Evolutionary conservation across 1,139 yeast species (phyloP).

Genomic region (Candida sp.): DNA sequence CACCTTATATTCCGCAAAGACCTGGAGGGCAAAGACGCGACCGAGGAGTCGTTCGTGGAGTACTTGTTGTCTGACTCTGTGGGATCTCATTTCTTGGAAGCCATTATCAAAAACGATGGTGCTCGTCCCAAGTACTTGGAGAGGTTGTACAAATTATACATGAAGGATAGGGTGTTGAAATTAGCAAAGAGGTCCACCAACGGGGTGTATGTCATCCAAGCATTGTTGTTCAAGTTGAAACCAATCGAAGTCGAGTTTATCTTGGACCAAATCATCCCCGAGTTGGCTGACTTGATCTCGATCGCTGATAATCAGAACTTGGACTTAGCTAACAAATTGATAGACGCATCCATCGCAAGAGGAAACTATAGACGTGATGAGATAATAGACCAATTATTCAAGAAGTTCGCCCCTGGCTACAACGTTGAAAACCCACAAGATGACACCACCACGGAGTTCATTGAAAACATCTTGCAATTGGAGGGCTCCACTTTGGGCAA

Average conservation of each 20-base stretch:
- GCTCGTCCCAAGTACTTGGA: slow-evolving; percentile 73
- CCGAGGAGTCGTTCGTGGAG: slow-evolving; percentile 85
- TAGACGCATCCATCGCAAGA: slow-evolving; percentile 68
- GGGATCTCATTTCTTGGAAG: slow-evolving; percentile 90
- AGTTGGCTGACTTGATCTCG: slow-evolving; percentile 62
- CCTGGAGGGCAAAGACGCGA: slow-evolving; percentile 53
- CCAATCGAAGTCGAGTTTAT: slow-evolving; percentile 63
- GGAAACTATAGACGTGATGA: slow-evolving; percentile 69
- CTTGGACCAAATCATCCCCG: slow-evolving; percentile 72
- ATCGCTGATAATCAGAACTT: slow-evolving; percentile 57
- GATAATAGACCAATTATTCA: slow-evolving; percentile 61
- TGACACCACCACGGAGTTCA: slow-evolving; percentile 51
- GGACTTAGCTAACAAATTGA: slow-evolving; percentile 69
- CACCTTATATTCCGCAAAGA: slow-evolving; percentile 51
- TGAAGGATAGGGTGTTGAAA: slow-evolving; percentile 73
- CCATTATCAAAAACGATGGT: slow-evolving; percentile 60
- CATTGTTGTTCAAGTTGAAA: slow-evolving; percentile 63
- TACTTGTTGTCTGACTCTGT: slow-evolving; percentile 84
- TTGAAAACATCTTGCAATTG: slow-evolving; percentile 68
- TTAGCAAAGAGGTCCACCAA: slow-evolving; percentile 80
- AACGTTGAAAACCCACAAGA: slow-evolving; percentile 36
- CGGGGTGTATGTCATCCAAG: slow-evolving; percentile 84
- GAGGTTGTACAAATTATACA: slow-evolving; percentile 71
- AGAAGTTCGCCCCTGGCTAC: slow-evolving; percentile 60
- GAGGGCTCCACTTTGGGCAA: slow-evolving; percentile 78